Evolutionary conservation across 2,329 filamentous ascomycete species (phyloP).

Genomic region (Triangularia setosa): DNA sequence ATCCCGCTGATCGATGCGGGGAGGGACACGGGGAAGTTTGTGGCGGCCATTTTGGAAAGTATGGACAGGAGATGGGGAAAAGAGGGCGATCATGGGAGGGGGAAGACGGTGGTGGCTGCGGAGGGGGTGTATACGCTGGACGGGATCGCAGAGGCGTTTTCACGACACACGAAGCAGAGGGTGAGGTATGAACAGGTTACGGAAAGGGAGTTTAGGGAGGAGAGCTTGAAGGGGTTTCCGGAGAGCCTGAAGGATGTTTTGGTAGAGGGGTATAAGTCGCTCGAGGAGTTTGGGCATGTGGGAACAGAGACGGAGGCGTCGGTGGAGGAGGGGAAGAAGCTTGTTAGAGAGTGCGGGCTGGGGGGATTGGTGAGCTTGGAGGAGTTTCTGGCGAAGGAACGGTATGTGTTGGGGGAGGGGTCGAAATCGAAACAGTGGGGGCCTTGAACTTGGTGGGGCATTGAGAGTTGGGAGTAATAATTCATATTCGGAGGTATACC

Average conservation of each 20-base stretch:
- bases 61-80: constrained; percentile 23
- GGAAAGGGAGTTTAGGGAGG: constrained; percentile 13
- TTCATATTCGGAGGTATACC: too few species aligned
- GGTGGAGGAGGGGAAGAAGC: constrained; percentile 27
- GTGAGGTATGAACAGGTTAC: constrained; percentile 17
- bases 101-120: constrained; percentile 16
- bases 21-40: constrained; percentile 40
- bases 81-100: not conserved
- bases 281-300: constrained; percentile 35
- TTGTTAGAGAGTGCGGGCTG: constrained; percentile 22
- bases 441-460: not conserved
- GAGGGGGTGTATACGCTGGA: constrained; percentile 26
- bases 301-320: constrained; percentile 30
- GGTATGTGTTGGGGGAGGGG: not conserved
- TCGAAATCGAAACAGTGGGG: not conserved
- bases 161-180: constrained; percentile 33
- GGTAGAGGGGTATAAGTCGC: constrained; percentile 23
- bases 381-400: not conserved
- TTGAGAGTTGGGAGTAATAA: too few species aligned
- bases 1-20: constrained; percentile 37
- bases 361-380: not conserved
- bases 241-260: constrained; percentile 21
- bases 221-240: not conserved
- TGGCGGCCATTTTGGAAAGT: constrained; percentile 29
- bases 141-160: constrained; percentile 31